These are phyloP conservation scores for Arthrobotrys sphaeroides DNA, from an alignment of 2,329 filamentous ascomycete species.

Conservation along the genomic window DNA sequence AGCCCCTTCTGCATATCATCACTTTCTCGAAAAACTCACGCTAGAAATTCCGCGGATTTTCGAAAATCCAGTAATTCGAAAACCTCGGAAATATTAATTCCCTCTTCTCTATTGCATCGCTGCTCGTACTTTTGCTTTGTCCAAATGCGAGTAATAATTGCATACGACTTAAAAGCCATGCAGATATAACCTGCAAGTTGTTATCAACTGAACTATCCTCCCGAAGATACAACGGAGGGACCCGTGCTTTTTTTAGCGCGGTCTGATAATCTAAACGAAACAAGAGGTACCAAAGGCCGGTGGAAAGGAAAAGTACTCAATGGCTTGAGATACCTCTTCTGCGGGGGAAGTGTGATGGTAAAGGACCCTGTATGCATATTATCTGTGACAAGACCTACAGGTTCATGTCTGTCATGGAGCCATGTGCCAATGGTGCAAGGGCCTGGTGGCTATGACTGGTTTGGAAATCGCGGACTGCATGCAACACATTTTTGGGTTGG, in stretches of 20 bases:
- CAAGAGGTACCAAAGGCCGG: too few species aligned
- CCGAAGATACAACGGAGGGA: neutral
- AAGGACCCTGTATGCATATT: neutral
- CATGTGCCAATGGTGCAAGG: neutral
- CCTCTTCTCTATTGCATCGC: neutral
- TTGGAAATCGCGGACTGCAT: neutral
- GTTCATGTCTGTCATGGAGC: too few species aligned
- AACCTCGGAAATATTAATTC: too few species aligned
- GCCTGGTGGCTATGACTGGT: too few species aligned
- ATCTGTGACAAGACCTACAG: neutral
- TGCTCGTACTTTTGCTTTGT: neutral
- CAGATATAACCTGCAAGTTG: neutral
- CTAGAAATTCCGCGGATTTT: conserved; percentile 23
- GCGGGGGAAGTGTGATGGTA: neutral
- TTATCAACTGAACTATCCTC: neutral
- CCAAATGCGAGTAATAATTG: conserved; percentile 4
- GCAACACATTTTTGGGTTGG: neutral
- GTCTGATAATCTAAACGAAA: too few species aligned
- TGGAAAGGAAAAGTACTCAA: too few species aligned
- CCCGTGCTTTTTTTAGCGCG: too few species aligned
- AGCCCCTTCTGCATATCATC: too few species aligned
- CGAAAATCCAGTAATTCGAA: too few species aligned
- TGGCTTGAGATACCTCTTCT: too few species aligned
- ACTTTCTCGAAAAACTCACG: too few species aligned
- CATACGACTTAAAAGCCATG: neutral